These are phyloP conservation scores for Microbotryum lychnidis-dioicae DNA, from an alignment of 1,284 basidiomycete genomes.

Conservation along the genomic window DNA sequence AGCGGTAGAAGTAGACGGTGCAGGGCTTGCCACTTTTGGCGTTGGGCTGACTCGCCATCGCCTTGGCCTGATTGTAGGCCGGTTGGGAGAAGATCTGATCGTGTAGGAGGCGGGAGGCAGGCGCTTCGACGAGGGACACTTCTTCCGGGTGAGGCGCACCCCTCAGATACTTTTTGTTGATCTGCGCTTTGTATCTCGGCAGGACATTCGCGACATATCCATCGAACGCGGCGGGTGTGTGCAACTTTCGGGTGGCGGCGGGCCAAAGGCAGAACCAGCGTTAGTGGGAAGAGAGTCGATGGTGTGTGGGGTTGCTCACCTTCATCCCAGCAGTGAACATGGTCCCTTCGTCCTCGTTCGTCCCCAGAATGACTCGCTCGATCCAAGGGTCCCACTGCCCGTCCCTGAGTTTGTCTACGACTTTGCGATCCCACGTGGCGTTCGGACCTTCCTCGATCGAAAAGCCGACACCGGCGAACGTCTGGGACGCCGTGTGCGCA, in stretches of 20 bases:
- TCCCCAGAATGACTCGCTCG: slow-evolving; percentile 13
- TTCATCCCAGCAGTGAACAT: slow-evolving; percentile 13
- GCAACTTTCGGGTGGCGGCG: background rate
- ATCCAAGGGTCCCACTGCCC: slow-evolving; percentile 26
- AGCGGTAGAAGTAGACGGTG: slow-evolving; percentile 16
- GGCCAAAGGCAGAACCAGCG: no score
- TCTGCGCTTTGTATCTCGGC: background rate
- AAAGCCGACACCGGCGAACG: slow-evolving; percentile 9
- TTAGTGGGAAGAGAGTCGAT: background rate
- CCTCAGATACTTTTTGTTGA: slow-evolving; percentile 10
- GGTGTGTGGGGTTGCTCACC: background rate
- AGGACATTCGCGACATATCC: slow-evolving; percentile 9
- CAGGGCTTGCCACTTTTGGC: background rate
- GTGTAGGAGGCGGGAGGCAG: slow-evolving; percentile 13
- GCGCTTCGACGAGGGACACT: background rate
- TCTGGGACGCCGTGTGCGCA: slow-evolving; percentile 13
- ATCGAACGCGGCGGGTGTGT: slow-evolving; percentile 3
- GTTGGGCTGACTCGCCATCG: background rate
- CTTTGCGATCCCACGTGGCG: slow-evolving; percentile 11
- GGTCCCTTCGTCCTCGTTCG: slow-evolving; percentile 23
- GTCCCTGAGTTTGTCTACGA: slow-evolving; percentile 3
- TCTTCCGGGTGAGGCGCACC: background rate
- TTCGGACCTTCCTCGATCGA: slow-evolving; percentile 15
- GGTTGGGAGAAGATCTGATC: slow-evolving; percentile 29
- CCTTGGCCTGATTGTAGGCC: slow-evolving; percentile 14